These are phyloP conservation scores for Camellia lanceoleosa DNA, from an alignment of 148 eudicot genomes.

Conservation along the genomic window DNA sequence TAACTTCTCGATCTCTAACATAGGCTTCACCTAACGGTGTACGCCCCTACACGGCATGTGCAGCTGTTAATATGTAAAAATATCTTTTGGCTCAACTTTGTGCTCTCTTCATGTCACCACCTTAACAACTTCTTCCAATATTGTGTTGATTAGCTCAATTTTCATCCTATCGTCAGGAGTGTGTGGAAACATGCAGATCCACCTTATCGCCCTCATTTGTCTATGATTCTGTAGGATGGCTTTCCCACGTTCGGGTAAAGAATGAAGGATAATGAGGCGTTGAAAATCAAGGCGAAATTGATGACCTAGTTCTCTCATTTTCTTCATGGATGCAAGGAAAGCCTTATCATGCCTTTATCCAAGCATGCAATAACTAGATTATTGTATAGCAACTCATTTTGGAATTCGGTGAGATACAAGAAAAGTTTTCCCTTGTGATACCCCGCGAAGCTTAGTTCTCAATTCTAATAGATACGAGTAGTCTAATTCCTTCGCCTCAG, in stretches of 20 bases:
- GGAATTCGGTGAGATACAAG: slow-evolving; percentile 69
- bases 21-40: slow-evolving; percentile 66
- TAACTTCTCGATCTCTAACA: slow-evolving; percentile 61
- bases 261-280: slow-evolving; percentile 85
- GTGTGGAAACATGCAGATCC: slow-evolving; percentile 78
- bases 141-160: slow-evolving; percentile 82
- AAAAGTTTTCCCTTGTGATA: slow-evolving; percentile 73
- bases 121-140: slow-evolving; percentile 57
- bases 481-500: slow-evolving; percentile 77
- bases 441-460: slow-evolving; percentile 80
- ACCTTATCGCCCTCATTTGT: slow-evolving; percentile 98
- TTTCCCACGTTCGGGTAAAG: slow-evolving; percentile 62
- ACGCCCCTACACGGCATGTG: slow-evolving; percentile 93
- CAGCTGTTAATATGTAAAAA: slow-evolving; percentile 70
- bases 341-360: slow-evolving; percentile 71
- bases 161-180: slow-evolving; percentile 79
- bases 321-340: slow-evolving; percentile 88
- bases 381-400: slow-evolving; percentile 79
- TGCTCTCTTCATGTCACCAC: slow-evolving; percentile 72
- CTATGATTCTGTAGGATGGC: slow-evolving; percentile 61
- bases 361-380: slow-evolving; percentile 89
- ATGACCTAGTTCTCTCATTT: slow-evolving; percentile 85
- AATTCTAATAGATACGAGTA: slow-evolving; percentile 86
- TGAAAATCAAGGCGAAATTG: slow-evolving; percentile 74
- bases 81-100: slow-evolving; percentile 85